Evolutionary conservation across 177 flowering plant species (phyloP), one percentile per base, ranked within the genome.

Genomic region (Tripterygium wilfordii): DNA sequence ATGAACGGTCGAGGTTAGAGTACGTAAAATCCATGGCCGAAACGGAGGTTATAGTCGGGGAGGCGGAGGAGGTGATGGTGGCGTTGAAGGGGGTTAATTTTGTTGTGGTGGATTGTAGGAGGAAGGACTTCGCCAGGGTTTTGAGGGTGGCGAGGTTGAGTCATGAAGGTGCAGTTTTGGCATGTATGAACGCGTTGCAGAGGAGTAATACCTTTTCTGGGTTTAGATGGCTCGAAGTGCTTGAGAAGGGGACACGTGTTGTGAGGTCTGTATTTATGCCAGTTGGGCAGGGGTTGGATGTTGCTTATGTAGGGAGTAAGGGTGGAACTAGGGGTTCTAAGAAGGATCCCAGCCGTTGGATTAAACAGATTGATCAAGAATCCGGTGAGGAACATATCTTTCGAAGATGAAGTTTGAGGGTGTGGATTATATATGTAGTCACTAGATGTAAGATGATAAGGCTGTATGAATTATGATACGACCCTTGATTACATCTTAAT

Each of bases 201-300:
- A 49, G 66, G 40, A 39, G 8, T 6, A 12, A 28, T 13, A 6
- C 15, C 21, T 24, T 25, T 21, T 36, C 61, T 12, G 66, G 71
- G 25, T 72, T 76, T 23, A 26, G 66, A 25, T 86, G 91, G 95
- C 60, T 58, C 1, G 51, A 55, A 13, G 76, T 75, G 28, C 46
- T 83, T 2, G 75, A 38, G 14, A 36, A 49, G 0, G 65, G 60
- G 48, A 59, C 45, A 43, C 65, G 26, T 62, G 83, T 31, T 53
- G 87, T 68, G 25, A 65, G 89, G 27, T 48, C 85, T 20, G 88
- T 76, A 48, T 78, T 74, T 51, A 40, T 85, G 36, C 98, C 98
- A 4, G 83, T 88, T 0, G 96, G 95, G 36, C 54, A 68, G 42
- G 96, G 98, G 8, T 30, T 91, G 65, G 95, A 91, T 43, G 76